These are phyloP conservation scores for Fusarium piperis DNA, from an alignment of 2,329 filamentous ascomycete genomes.

Conservation along the genomic window DNA sequence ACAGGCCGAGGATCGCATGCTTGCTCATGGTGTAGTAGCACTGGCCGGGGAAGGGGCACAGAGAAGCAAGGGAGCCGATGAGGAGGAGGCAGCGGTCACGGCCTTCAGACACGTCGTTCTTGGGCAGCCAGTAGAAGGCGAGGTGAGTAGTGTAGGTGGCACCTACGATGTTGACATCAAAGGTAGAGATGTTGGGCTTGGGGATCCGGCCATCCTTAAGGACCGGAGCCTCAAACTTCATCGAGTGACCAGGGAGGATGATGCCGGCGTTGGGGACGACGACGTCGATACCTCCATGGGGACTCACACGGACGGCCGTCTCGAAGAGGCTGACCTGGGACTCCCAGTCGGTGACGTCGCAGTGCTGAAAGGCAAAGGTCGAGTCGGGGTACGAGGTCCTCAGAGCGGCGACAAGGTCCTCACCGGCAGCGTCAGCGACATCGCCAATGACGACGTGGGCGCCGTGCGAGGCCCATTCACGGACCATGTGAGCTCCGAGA, in stretches of 20 bases:
- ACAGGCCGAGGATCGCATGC: conserved; percentile 73
- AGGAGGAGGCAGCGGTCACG: conserved; percentile 70
- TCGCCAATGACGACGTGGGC: conserved; percentile 73
- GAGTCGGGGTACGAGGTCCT: conserved; percentile 50
- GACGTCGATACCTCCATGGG: conserved; percentile 65
- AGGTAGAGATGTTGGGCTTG: conserved; percentile 60
- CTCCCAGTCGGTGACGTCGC: conserved; percentile 73
- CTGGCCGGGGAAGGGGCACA: conserved; percentile 56
- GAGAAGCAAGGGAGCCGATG: conserved; percentile 69
- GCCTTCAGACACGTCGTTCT: conserved; percentile 23
- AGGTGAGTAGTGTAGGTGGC: conserved; percentile 73
- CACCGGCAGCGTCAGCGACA: conserved; percentile 63
- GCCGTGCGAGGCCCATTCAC: conserved; percentile 63
- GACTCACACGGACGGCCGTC: conserved; percentile 62
- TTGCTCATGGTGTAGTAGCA: conserved; percentile 70
- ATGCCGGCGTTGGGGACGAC: conserved; percentile 76
- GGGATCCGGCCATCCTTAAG: conserved; percentile 54
- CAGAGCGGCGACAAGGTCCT: conserved; percentile 63
- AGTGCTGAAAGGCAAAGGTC: conserved; percentile 65
- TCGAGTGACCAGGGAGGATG: conserved; percentile 45
- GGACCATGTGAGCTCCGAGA: conserved; percentile 65
- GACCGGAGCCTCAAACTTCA: conserved; percentile 58
- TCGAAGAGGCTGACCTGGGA: conserved; percentile 72
- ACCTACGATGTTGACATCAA: conserved; percentile 72
- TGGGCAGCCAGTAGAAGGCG: conserved; percentile 59